Evolutionary conservation across 2,329 filamentous ascomycete species (phyloP), one percentile per base, ranked within the genome.

Genomic region (Colletotrichum theobromicola): DNA sequence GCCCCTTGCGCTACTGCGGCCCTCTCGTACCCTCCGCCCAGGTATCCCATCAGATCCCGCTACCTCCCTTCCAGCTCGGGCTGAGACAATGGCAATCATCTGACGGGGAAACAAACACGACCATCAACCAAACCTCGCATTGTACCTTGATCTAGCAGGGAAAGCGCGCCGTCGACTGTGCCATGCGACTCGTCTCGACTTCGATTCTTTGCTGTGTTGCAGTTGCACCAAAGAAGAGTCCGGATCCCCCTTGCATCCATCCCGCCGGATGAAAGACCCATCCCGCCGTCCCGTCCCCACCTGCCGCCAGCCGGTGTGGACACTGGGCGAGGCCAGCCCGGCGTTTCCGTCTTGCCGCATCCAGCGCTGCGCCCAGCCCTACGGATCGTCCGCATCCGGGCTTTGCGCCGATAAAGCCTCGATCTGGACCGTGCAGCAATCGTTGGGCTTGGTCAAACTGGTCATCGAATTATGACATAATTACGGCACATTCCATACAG

Each of bases 51-150:
- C 57, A 24, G 16, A 58, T 34, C 10, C 34, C 34, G 21, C 32
- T 65, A 70, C 70, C 16, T 67, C 9, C 53, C 12, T 18, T 16
- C 32, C 32, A 37, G 3, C 24, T 70, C 35, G 42, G 63, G 28
- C 42, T 67, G 68, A 74, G 72, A 74, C 72, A 74, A 60, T 50
- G 34, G 28, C 18, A 63, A 74, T 67, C 72, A 75, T 72, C 62
- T 72, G 72, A 75, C 63, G 58, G 32, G 28, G 18, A 30, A 50
- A 57, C 21, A 42, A 37, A 37, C 72, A 60, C 28, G 13, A n/a
- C 60, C 7, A 4, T 30, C 6, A 6, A 58, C 55, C 55, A 30
- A 4, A 4, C 55, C 28, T 30, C 42, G 55, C 37, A 58, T 42
- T 74, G 55, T 68, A 13, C 35, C 55, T 68, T 24, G 34, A 18